Evolutionary conservation across 1,284 basidiomycete species (phyloP), one percentile per base, ranked within the genome.

Genomic region (Austroboletus novae-zelandiae): DNA sequence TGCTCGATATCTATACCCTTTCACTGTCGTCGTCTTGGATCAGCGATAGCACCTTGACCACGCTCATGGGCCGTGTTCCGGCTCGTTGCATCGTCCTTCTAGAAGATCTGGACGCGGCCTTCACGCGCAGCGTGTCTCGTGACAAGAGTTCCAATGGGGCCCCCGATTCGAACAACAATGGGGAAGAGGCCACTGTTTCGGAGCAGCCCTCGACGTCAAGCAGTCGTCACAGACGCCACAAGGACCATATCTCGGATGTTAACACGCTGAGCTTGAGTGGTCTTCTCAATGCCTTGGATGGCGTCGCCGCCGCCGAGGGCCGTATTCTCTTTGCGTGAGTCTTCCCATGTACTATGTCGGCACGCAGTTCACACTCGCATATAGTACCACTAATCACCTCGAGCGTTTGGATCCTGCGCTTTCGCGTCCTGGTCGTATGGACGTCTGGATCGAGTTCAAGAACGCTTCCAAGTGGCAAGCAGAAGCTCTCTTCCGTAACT

Each of bases 401-500:
- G 87, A 91, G 59, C 78, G 81, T 27, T 79, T 93, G 4, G 91
- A 94, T 61, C 86, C 89, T 6, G 91, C 91, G 0, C 77, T 94
- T 8, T 86, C 86, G 9, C 81, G 88, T 51, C 86, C 88, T n/a
- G 91, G 91, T 15, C 88, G 91, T 27, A 91, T 92, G 84, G 91
- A 93, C 59, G 87, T 94, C 5, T 91, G 88, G 88, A 78, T 93
- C 46, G 88, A 92, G 67, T 94, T 93, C 76, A 86, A 82, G 72
- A 86, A 90, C 53, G 86, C 91, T 30, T 86, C 83, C 54, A 83
- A 81, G 58, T 87, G 83, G 80, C 90, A 93, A 61, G 87, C 87
- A 2, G 86, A 89, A 66, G 80, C 82, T 27, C 75, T 92, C 30
- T 93, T 91, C 80, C 78, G 84, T 52, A 89, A 91, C 69, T 93